These are phyloP conservation scores for Coemansia sp. DNA, from an alignment of 192 early-diverging fungal species.

Conservation along the genomic window DNA sequence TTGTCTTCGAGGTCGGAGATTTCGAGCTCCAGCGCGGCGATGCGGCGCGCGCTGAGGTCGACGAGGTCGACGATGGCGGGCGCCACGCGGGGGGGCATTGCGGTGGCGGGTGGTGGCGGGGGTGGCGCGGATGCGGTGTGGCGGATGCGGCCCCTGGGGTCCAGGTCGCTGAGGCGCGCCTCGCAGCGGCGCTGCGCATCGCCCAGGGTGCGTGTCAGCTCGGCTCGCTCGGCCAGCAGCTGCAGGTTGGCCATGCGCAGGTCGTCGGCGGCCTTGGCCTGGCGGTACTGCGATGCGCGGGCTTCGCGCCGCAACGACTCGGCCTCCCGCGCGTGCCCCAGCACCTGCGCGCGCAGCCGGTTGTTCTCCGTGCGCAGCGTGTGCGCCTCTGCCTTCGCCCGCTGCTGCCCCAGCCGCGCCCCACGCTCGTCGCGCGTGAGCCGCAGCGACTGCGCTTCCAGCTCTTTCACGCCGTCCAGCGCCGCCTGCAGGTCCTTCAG, in stretches of 20 bases:
- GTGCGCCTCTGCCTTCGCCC: constrained; percentile 21
- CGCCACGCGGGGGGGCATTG: constrained; percentile 5
- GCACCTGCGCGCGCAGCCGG: constrained; percentile 36
- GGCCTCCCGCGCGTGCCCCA: constrained; percentile 28
- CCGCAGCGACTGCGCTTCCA: constrained; percentile 15
- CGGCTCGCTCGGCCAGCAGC: constrained; percentile 28
- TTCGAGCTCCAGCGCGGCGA: constrained; percentile 44
- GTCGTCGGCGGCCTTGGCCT: constrained; percentile 25
- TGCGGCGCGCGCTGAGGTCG: constrained; percentile 40
- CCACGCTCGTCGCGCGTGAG: constrained; percentile 46
- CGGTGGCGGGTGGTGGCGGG: no score
- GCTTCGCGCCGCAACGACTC: constrained; percentile 29
- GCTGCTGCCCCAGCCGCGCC: constrained; percentile 12
- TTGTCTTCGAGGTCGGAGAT: constrained; percentile 30
- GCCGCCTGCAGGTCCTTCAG: constrained; percentile 47
- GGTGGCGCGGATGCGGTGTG: no score
- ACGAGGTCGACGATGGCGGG: constrained; percentile 39
- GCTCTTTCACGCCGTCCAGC: constrained; percentile 46
- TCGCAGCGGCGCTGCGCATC: constrained; percentile 31
- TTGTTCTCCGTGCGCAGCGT: constrained; percentile 49
- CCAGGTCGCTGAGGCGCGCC: constrained; percentile 11
- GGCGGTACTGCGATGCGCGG: constrained; percentile 22
- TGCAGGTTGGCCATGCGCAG: constrained; percentile 33
- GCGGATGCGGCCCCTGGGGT: constrained; percentile 17
- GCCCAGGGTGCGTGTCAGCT: constrained; percentile 14